A percentile compares a stretch with the other conserved stretches of the same genome.
These are phyloP conservation scores for Gonapodya sp. DNA, from an alignment of 192 early-diverging fungal species.

Conservation along the genomic window DNA sequence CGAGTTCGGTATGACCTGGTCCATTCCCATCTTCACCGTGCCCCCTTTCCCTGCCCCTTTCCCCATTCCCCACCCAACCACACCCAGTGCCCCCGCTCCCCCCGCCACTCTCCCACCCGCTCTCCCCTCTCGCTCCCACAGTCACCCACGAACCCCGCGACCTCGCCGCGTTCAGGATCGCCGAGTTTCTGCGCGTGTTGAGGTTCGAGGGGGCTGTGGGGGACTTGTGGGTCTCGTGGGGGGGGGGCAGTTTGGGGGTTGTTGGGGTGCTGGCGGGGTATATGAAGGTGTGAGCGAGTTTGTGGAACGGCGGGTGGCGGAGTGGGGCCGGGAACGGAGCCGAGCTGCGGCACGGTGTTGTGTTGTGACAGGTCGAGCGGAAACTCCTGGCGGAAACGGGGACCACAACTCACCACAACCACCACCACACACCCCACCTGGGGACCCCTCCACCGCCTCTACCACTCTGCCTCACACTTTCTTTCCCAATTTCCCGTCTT, in stretches of 20 bases:
- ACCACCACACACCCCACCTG: too few species aligned
- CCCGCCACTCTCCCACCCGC: neutral
- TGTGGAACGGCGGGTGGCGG: neutral
- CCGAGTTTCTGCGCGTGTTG: neutral
- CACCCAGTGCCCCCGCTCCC: too few species aligned
- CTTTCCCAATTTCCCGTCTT: too few species aligned
- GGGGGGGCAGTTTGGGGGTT: neutral
- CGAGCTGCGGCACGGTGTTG: neutral
- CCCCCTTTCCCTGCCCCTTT: too few species aligned
- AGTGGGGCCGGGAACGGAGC: neutral
- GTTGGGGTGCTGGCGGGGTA: neutral
- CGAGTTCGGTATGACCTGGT: too few species aligned
- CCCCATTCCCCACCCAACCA: too few species aligned
- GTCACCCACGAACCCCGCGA: neutral
- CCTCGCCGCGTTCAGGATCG: neutral
- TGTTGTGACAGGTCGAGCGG: neutral
- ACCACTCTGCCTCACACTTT: too few species aligned
- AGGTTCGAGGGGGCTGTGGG: neutral
- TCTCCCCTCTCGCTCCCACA: neutral
- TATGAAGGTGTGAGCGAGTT: neutral
- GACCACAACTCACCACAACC: neutral
- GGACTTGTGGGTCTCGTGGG: neutral
- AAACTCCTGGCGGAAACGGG: neutral
- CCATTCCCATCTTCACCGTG: too few species aligned
- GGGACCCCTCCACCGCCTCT: too few species aligned